Conservation (phyloP, 495 filamentous ascomycete species). For the Pseudevernia furfuracea region DNA sequence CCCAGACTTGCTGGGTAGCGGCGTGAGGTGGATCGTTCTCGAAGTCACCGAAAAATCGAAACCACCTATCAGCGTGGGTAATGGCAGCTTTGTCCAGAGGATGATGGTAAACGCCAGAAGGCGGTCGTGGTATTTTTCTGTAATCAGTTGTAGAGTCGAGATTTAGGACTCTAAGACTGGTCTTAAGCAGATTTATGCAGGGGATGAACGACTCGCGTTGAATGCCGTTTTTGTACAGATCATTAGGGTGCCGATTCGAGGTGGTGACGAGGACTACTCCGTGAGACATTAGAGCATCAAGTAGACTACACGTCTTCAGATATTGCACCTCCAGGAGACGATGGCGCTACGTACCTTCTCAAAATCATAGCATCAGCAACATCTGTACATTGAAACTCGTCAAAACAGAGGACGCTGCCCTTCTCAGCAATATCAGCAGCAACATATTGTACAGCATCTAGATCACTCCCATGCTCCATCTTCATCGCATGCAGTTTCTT, state of each 20-base stretch:
- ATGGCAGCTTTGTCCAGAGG: conserved; percentile 70
- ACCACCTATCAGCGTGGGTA: conserved; percentile 87
- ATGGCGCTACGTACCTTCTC: conserved; percentile 45
- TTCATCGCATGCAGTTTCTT: conserved; percentile 84
- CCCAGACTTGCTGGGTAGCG: conserved; percentile 85
- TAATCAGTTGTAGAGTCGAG: conserved; percentile 94
- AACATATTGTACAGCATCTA: conserved; percentile 87
- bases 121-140: conserved; percentile 88
- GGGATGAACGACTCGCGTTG: conserved; percentile 93
- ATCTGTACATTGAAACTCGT: conserved; percentile 98
- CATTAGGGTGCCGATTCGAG: conserved; percentile 91
- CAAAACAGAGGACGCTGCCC: conserved; percentile 86
- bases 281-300: conserved; percentile 87
- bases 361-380: conserved; percentile 99
- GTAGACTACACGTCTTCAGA: conserved; percentile 47
- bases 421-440: conserved; percentile 84
- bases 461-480: conserved; percentile 78
- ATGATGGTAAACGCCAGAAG: conserved; percentile 86
- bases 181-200: conserved; percentile 85
- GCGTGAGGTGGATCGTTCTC: conserved; percentile 66
- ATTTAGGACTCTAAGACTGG: conserved; percentile 77
- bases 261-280: conserved; percentile 95
- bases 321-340: neutral
- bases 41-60: conserved; percentile 82
- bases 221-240: conserved; percentile 96